A percentile compares a stretch with the other conserved stretches of the same genome.
These are phyloP conservation scores for Triadica sebifera DNA, from an alignment of 345 rosid species.

Conservation along the genomic window DNA sequence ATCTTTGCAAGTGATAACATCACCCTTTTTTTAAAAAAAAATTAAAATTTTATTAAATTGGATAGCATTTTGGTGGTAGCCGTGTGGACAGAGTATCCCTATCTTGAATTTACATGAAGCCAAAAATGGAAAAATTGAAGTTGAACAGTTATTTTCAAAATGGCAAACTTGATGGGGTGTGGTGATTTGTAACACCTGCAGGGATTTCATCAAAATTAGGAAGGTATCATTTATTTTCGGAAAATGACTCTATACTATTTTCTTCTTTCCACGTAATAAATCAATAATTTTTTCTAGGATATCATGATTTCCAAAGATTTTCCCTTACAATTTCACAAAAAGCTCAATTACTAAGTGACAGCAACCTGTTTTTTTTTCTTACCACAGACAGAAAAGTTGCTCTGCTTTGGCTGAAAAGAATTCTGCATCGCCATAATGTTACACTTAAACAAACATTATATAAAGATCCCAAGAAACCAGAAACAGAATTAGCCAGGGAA, in stretches of 20 bases:
- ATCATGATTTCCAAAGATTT: slow-evolving; percentile 42
- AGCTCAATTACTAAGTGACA: too few relatives aligned
- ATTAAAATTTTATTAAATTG: not conserved
- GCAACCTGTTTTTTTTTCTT: too few relatives aligned
- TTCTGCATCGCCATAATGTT: not conserved
- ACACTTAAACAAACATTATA: not conserved
- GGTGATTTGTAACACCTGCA: slow-evolving; percentile 13
- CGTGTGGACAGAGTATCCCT: slow-evolving; percentile 25
- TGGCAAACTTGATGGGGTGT: not conserved
- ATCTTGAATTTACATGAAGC: slow-evolving; percentile 14
- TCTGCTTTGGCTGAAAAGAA: not conserved
- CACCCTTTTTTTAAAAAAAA: not conserved
- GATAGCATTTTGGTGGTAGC: not conserved
- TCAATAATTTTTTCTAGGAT: slow-evolving; percentile 40
- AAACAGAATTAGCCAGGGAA: too few relatives aligned
- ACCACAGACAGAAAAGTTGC: too few relatives aligned
- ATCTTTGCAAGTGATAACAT: slow-evolving; percentile 3
- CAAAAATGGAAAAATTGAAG: slow-evolving; percentile 12
- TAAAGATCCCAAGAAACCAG: too few relatives aligned
- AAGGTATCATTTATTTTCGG: slow-evolving; percentile 13
- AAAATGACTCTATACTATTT: slow-evolving; percentile 17
- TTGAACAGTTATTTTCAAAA: slow-evolving; percentile 5
- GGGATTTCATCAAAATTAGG: slow-evolving; percentile 28
- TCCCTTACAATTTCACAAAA: slow-evolving; percentile 5
- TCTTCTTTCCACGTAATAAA: slow-evolving; percentile 39